These are phyloP conservation scores for Funneliformis mosseae DNA, from an alignment of 192 early-diverging fungal genomes.

Conservation along the genomic window DNA sequence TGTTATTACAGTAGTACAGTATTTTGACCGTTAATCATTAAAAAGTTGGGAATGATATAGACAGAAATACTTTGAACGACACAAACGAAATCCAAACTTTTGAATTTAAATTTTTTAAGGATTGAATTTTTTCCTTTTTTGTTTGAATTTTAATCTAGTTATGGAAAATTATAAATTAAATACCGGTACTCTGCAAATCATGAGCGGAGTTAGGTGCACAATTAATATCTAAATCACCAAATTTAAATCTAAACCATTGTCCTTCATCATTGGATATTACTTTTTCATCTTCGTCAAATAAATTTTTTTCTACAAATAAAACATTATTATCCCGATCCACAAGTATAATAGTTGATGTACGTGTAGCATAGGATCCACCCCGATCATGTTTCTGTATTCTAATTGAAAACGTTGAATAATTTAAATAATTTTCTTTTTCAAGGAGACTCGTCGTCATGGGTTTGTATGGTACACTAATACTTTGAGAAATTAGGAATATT, in stretches of 20 bases:
- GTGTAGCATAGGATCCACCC: constrained; percentile 37
- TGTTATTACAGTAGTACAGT: too few relatives aligned
- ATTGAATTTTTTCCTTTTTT: too few relatives aligned
- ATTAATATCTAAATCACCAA: too few relatives aligned
- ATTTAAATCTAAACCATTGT: background rate
- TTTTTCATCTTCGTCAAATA: constrained; percentile 12
- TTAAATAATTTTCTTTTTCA: background rate
- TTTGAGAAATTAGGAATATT: background rate
- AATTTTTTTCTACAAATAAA: constrained; percentile 40
- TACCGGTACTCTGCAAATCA: too few relatives aligned
- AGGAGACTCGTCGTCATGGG: constrained; percentile 3
- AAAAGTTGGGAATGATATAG: too few relatives aligned
- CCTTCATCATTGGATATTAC: background rate
- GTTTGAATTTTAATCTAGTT: too few relatives aligned
- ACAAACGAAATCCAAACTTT: too few relatives aligned
- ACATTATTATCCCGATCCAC: constrained; percentile 43
- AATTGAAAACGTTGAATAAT: constrained; percentile 32
- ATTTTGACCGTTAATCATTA: too few relatives aligned
- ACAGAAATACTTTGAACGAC: too few relatives aligned
- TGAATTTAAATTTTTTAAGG: too few relatives aligned
- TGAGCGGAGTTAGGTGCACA: too few relatives aligned
- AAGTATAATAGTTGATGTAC: constrained; percentile 45
- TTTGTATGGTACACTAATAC: constrained; percentile 8
- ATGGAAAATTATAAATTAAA: too few relatives aligned
- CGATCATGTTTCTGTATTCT: constrained; percentile 32